Percentiles rank a stretch among this genome's conserved stretches.
phyloP scores from a whole-genome alignment of 2,329 filamentous ascomycete genomes.

The Albifimbria verrucaria region DNA sequence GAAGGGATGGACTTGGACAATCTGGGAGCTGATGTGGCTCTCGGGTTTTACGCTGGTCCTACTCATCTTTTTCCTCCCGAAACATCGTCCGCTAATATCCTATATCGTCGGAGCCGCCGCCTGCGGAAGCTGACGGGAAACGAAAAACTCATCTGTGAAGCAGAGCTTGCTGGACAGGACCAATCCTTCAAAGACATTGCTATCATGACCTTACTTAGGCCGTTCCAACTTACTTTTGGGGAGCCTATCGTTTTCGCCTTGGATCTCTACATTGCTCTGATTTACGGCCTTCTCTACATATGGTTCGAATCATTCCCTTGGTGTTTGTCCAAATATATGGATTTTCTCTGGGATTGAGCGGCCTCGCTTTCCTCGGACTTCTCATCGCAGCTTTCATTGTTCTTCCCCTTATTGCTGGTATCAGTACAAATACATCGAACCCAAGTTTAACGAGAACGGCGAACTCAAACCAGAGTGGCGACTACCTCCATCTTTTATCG shows the following conservation, averaged over 20 bases:
- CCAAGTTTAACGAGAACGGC: constrained; percentile 51
- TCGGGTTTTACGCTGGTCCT: neutral
- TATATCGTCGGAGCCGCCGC: neutral
- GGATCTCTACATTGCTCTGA: constrained; percentile 54
- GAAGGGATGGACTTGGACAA: constrained; percentile 54
- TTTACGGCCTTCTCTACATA: constrained; percentile 44
- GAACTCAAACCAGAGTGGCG: constrained; percentile 23
- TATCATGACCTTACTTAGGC: constrained; percentile 34
- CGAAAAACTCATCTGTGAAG: neutral
- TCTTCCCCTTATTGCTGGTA: constrained; percentile 12
- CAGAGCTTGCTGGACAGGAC: neutral
- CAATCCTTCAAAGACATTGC: neutral
- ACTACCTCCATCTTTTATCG: constrained; percentile 23
- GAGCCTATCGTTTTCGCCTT: constrained; percentile 53
- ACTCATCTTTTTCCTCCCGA: neutral
- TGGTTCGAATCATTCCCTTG: constrained; percentile 56
- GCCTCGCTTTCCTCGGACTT: constrained; percentile 47
- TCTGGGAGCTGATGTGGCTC: constrained; percentile 48
- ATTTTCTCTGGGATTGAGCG: constrained; percentile 44
- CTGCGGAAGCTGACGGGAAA: neutral
- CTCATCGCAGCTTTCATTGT: constrained; percentile 16
- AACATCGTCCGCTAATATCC: neutral
- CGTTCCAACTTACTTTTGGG: constrained; percentile 53
- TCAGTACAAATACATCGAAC: neutral
- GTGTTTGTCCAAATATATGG: constrained; percentile 48